Evolutionary conservation across 2,329 filamentous ascomycete genomes (phyloP).

Genomic region (Penicillium sp.): DNA sequence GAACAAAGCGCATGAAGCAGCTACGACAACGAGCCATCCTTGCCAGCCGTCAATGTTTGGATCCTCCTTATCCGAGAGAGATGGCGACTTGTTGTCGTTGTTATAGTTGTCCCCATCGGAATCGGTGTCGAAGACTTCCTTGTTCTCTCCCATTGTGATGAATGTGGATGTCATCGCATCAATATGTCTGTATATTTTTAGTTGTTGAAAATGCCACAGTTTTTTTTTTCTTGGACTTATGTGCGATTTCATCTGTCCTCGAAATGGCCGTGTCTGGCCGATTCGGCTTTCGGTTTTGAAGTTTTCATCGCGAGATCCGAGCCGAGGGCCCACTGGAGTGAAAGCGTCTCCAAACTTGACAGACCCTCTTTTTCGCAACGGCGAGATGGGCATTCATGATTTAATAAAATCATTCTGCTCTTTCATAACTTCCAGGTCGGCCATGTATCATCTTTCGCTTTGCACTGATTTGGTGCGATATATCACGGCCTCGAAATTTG

Average conservation of each 20-base stretch:
- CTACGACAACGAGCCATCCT: conserved; percentile 10
- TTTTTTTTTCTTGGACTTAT: background rate
- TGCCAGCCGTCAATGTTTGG: conserved; percentile 11
- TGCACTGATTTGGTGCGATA: background rate
- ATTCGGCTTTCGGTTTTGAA: conserved; percentile 3
- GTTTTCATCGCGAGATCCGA: background rate
- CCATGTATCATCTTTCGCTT: background rate
- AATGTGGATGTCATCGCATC: background rate
- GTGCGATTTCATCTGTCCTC: background rate
- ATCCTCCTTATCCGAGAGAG: background rate
- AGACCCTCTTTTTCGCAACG: background rate
- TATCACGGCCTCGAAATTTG: background rate
- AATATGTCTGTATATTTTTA: background rate
- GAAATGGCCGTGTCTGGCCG: conserved; percentile 6
- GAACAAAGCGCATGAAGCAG: conserved; percentile 10
- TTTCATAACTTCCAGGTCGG: background rate
- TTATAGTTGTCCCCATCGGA: background rate
- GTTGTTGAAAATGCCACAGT: background rate
- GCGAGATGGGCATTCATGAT: background rate
- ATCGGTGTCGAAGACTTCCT: background rate
- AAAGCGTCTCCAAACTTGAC: conserved; percentile 6
- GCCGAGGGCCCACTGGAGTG: conserved; percentile 1
- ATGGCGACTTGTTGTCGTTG: background rate
- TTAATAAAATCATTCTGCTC: background rate
- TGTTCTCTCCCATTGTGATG: background rate